Evolutionary conservation across 2,329 filamentous ascomycete species (phyloP).

Genomic region (Aspergillus ustus): DNA sequence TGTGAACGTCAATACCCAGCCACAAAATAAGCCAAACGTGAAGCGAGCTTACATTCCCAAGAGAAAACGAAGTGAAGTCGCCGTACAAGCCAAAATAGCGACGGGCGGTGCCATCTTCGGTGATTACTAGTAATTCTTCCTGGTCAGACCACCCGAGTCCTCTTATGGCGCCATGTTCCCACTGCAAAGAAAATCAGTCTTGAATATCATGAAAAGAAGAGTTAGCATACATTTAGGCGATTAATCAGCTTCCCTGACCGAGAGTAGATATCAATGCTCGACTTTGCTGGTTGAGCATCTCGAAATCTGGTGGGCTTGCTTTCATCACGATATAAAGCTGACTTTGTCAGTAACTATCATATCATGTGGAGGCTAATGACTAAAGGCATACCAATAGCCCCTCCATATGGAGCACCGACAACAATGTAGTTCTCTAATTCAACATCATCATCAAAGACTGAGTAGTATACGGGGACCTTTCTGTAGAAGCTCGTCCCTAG

Average conservation of each 20-base stretch:
- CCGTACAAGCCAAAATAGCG: slow-evolving; percentile 91
- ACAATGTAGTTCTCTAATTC: slow-evolving; percentile 95
- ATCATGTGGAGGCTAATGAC: neutral
- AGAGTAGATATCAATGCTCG: slow-evolving; percentile 92
- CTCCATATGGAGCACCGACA: slow-evolving; percentile 88
- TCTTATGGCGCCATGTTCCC: slow-evolving; percentile 87
- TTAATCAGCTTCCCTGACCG: slow-evolving; percentile 87
- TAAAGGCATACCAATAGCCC: slow-evolving; percentile 76
- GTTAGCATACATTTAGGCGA: slow-evolving; percentile 65
- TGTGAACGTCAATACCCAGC: slow-evolving; percentile 32
- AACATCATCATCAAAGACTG: slow-evolving; percentile 88
- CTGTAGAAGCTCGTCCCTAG: slow-evolving; percentile 94
- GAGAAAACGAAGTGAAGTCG: slow-evolving; percentile 91
- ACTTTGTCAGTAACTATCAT: slow-evolving; percentile 4
- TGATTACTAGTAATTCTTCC: slow-evolving; percentile 86
- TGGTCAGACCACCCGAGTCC: slow-evolving; percentile 96
- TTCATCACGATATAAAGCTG: slow-evolving; percentile 90
- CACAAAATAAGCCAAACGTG: neutral
- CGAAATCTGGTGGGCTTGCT: slow-evolving; percentile 80
- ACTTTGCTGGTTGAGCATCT: slow-evolving; percentile 71
- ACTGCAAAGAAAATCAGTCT: slow-evolving; percentile 50
- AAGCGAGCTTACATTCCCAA: slow-evolving; percentile 67
- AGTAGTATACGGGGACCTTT: slow-evolving; percentile 90
- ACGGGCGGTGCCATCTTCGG: slow-evolving; percentile 85
- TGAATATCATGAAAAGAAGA: neutral